Evolutionary conservation across 225 moss, liverwort and hornwort genomes (phyloP).

Genomic region (Asterella californica): DNA sequence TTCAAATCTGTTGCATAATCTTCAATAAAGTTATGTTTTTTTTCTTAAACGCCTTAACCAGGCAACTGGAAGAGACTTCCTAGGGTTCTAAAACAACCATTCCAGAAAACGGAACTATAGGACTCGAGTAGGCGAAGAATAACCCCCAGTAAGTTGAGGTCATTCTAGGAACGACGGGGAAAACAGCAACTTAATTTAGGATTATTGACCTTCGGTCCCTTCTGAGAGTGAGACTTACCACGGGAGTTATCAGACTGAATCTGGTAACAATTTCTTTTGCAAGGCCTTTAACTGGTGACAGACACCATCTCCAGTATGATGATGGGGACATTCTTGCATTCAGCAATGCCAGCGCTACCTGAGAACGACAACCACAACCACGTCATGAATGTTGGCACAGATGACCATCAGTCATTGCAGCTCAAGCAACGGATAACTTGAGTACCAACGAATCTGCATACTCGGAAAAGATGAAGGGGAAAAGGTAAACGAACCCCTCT

Average conservation of each 20-base stretch:
- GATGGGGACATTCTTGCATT: conserved; percentile 81
- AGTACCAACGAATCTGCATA: background rate
- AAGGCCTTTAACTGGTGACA: conserved; percentile 45
- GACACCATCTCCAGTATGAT: conserved; percentile 79
- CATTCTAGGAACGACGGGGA: no score
- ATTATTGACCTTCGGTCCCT: background rate
- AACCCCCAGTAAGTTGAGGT: no score
- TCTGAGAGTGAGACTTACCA: conserved; percentile 47
- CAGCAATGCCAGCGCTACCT: conserved; percentile 81
- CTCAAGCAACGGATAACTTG: background rate
- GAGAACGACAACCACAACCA: background rate
- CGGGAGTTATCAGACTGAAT: conserved; percentile 70
- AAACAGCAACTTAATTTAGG: background rate
- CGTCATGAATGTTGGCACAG: background rate
- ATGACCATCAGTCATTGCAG: background rate
- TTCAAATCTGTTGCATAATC: no score
- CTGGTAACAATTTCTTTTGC: conserved; percentile 60
- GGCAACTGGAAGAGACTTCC: no score
- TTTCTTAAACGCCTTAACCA: no score
- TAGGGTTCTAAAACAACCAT: no score
- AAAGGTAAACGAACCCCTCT: conserved; percentile 52
- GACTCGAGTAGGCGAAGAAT: no score
- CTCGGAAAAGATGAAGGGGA: background rate
- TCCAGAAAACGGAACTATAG: no score
- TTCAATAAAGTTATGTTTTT: no score